Evolutionary conservation across 768 basidiomycete genomes (phyloP).

Genomic region (Leccinum barrowsii): DNA sequence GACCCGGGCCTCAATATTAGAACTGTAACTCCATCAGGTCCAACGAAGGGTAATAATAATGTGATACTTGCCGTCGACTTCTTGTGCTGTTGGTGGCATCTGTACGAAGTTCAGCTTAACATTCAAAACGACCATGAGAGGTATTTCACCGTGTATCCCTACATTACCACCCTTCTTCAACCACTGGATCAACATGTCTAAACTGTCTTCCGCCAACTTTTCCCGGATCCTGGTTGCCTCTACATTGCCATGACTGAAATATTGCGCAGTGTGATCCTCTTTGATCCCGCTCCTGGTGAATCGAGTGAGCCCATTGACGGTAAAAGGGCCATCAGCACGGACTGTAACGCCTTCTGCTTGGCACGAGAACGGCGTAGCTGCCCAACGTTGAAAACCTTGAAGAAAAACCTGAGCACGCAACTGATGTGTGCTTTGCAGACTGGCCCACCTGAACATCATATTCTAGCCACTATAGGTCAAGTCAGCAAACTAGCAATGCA

Average conservation of each 20-base stretch:
- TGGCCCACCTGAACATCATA: constrained; percentile 84
- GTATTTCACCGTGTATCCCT: constrained; percentile 82
- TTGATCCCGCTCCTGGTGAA: constrained; percentile 66
- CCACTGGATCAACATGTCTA: constrained; percentile 95
- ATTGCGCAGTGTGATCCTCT: constrained; percentile 87
- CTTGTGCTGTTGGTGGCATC: constrained; percentile 96
- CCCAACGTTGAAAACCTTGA: constrained; percentile 95
- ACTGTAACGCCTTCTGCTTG: constrained; percentile 74
- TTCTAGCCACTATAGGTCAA: constrained; percentile 83
- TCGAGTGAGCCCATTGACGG: constrained; percentile 4
- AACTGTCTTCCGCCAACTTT: constrained; percentile 80
- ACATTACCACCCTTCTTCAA: constrained; percentile 94
- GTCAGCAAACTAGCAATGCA: constrained; percentile 6
- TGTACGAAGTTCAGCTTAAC: constrained; percentile 29
- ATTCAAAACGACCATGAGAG: neutral
- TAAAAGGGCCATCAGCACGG: constrained; percentile 10
- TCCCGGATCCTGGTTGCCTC: constrained; percentile 78
- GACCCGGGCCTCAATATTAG: constrained; percentile 81
- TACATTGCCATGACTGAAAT: constrained; percentile 84
- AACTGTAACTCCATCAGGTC: constrained; percentile 40
- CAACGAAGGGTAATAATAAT: neutral
- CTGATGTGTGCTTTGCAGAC: neutral
- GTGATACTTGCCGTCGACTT: constrained; percentile 55
- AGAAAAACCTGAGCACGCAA: constrained; percentile 1
- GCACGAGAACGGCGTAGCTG: constrained; percentile 89